phyloP scores from a whole-genome alignment of 352 stramenopile species.

The Pelagophyceae sp. region DNA sequence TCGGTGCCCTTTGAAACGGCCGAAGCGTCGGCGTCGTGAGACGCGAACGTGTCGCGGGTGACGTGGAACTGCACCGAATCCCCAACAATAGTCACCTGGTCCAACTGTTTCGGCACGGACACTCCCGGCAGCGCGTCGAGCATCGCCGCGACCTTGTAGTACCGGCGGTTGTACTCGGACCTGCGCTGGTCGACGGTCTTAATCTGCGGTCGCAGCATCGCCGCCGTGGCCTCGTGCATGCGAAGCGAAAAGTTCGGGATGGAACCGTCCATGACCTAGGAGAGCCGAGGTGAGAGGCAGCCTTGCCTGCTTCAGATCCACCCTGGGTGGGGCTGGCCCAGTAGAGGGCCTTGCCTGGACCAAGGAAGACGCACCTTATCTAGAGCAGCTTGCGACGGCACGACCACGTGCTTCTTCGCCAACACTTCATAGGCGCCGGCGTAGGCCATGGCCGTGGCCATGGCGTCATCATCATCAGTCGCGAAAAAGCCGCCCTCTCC shows the following conservation, averaged over 20 bases:
- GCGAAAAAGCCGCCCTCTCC: slow-evolving; percentile 60
- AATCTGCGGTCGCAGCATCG: slow-evolving; percentile 55
- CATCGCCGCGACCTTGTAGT: slow-evolving; percentile 40
- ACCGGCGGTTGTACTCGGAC: slow-evolving; percentile 55
- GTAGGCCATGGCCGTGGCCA: slow-evolving; percentile 49
- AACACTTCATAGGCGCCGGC: slow-evolving; percentile 56
- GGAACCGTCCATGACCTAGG: too few species aligned
- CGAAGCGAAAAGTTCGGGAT: slow-evolving; percentile 55
- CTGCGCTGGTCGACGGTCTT: slow-evolving; percentile 51
- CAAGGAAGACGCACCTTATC: not conserved
- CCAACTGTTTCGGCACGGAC: slow-evolving; percentile 21
- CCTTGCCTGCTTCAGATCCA: too few species aligned
- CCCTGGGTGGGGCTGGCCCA: too few species aligned
- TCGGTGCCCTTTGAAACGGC: not conserved
- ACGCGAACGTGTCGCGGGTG: slow-evolving; percentile 39
- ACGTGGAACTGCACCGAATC: slow-evolving; percentile 58
- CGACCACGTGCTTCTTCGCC: slow-evolving; percentile 45
- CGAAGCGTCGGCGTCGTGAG: slow-evolving; percentile 42
- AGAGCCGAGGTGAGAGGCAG: too few species aligned
- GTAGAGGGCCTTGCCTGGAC: too few species aligned
- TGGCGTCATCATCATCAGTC: slow-evolving; percentile 50
- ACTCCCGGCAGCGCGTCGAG: slow-evolving; percentile 39
- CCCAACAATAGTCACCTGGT: slow-evolving; percentile 46
- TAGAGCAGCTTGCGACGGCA: slow-evolving; percentile 33
- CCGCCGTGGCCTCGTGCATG: slow-evolving; percentile 52